phyloP scores from a whole-genome alignment of 345 rosid species.

The Eucalyptus cloeziana region DNA sequence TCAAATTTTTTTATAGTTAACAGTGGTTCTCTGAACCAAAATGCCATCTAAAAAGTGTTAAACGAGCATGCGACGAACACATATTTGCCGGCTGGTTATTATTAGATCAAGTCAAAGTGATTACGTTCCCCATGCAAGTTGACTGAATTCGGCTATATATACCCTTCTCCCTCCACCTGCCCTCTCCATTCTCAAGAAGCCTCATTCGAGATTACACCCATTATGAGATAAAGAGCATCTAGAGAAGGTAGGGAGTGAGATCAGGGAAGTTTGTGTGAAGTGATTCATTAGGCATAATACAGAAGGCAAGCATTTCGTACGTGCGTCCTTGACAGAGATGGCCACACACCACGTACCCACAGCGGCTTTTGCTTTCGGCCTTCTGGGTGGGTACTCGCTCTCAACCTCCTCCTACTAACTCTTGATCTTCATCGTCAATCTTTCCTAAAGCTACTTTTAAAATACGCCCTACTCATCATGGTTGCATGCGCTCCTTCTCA shows the following conservation, averaged over 20 bases:
- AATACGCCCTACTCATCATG: background rate
- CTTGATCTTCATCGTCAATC: background rate
- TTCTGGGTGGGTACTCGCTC: constrained; percentile 34
- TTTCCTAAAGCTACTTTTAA: background rate
- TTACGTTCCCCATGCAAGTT: background rate
- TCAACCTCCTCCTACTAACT: background rate
- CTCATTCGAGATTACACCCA: background rate
- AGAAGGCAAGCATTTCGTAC: background rate
- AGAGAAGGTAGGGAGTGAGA: constrained; percentile 3
- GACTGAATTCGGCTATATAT: background rate
- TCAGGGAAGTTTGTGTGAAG: background rate
- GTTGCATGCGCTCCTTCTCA: background rate
- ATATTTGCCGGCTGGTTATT: too few species aligned
- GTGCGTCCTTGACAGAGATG: constrained; percentile 2
- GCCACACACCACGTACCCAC: constrained; percentile 9
- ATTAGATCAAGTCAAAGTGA: too few species aligned
- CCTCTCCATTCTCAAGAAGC: background rate
- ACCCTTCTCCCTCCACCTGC: background rate
- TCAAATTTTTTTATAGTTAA: too few species aligned
- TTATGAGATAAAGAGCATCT: constrained; percentile 5
- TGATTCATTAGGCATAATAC: background rate
- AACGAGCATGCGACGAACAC: too few species aligned
- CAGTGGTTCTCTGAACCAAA: too few species aligned
- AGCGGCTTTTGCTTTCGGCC: constrained; percentile 44
- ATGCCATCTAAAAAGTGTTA: too few species aligned